Evolutionary conservation across 2,329 filamentous ascomycete genomes (phyloP), one percentile per base, ranked within the genome.

Genomic region (Sarocladium strictum): DNA sequence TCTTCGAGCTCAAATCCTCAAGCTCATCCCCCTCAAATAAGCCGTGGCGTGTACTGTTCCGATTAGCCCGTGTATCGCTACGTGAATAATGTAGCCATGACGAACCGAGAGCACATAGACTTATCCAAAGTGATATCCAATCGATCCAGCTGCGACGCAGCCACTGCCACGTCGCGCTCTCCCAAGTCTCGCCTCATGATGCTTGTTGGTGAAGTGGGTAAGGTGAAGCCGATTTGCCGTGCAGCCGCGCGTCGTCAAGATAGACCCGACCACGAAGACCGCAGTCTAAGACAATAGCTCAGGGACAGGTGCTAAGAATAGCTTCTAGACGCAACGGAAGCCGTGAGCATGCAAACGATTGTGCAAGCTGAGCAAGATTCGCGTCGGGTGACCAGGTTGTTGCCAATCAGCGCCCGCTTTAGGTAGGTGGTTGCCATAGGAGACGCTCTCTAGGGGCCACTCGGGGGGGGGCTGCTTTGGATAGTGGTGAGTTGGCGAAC

Each of bases 341-440:
- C 7, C 29, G 12, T 32, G 29, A 32, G 6, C 29, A 6, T 7
- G 29, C 6, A 12, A 32, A 32, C 12, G 29, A 32, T 6, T 32
- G 12, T 12, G 29, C 29, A 32, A 32, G 7, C 29, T 32, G 29
- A 12, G 29, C 7, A 32, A 12, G 7, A 32, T 6, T 32, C 29
- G 12, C 7, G 12, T 32, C 7, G 7, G 29, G 6, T 32, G 29
- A 32, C 12, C n/a, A 12, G 6, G 29, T 12, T 32, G 12, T 12
- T 7, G 29, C 29, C 7, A 6, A 7, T 32, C 6, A 12, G 6
- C 29, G 29, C 12, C 35, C 24, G 43, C n/a, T 47, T 47, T 11
- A 47, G 43, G 43, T 23, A 47, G 43, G 43, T 47, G 43, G 43
- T 47, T 47, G 43, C 43, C 43, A 27, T 23, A 47, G 38, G 38